These are phyloP conservation scores for Ogataea neopini DNA, from an alignment of 805 yeast genomes.

Conservation along the genomic window DNA sequence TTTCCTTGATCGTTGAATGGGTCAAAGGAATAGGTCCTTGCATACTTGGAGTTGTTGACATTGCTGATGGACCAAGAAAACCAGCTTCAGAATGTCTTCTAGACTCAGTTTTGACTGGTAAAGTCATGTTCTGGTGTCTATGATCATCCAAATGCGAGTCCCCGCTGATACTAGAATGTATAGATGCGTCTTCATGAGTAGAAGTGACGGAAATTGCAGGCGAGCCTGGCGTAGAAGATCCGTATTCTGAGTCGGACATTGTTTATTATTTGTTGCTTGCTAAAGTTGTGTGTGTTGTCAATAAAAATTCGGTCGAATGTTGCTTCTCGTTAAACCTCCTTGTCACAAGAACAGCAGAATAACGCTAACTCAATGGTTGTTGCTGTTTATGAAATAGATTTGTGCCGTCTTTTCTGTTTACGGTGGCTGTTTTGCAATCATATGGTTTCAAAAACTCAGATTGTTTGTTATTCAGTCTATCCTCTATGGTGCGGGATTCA, in stretches of 20 bases:
- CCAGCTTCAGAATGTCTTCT: conserved; percentile 9
- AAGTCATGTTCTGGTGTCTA: conserved; percentile 35
- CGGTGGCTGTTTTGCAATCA: conserved; percentile 18
- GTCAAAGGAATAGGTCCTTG: background rate
- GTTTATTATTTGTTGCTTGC: conserved; percentile 2
- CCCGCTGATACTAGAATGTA: conserved; percentile 38
- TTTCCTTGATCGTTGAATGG: conserved; percentile 14
- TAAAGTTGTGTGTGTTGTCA: background rate
- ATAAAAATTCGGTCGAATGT: background rate
- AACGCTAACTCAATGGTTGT: background rate
- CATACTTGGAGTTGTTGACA: background rate
- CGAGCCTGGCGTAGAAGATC: conserved; percentile 27
- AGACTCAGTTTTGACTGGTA: conserved; percentile 36
- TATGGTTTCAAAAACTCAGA: conserved; percentile 7
- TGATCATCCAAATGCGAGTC: conserved; percentile 39
- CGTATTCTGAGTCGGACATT: conserved; percentile 27
- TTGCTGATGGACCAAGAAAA: background rate
- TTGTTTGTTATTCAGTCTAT: background rate
- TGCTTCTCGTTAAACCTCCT: background rate
- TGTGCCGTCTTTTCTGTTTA: conserved; percentile 5
- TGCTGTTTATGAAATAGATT: background rate
- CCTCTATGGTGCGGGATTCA: conserved; percentile 6
- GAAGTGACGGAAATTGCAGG: conserved; percentile 33
- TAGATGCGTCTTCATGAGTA: conserved; percentile 33
- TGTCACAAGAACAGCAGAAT: background rate